Evolutionary conservation across 257 asterid genomes (phyloP).

Genomic region (Capsicum rhomboideum): DNA sequence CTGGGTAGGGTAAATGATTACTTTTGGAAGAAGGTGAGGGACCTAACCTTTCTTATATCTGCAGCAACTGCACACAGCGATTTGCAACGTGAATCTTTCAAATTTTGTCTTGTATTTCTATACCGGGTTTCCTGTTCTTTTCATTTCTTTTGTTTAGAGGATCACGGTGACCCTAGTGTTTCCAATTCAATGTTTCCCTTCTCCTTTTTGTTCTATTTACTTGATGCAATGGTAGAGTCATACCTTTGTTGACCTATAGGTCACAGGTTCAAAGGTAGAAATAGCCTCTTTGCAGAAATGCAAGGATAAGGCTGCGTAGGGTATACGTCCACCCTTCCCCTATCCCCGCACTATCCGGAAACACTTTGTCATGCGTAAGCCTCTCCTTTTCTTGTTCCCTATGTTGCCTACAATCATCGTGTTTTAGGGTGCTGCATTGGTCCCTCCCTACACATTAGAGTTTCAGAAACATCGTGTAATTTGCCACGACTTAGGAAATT

Average conservation of each 20-base stretch:
- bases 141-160: not conserved
- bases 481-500: not conserved
- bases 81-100: not conserved
- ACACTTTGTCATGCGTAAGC: not conserved
- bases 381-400: not conserved
- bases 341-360: not conserved
- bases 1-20: conserved; percentile 75
- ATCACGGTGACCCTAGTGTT: not conserved
- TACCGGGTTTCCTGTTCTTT: not conserved
- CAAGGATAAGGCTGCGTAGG: not conserved
- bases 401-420: not conserved
- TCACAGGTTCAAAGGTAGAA: not conserved
- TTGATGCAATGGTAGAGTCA: not conserved
- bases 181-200: not conserved
- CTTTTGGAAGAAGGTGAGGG: conserved; percentile 83
- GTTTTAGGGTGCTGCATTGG: not conserved
- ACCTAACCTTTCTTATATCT: not conserved
- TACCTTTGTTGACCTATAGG: not conserved
- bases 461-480: no score
- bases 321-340: not conserved
- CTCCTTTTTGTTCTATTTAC: not conserved
- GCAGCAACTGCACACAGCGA: not conserved
- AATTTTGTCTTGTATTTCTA: not conserved
- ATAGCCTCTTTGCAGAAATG: not conserved
- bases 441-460: no score